Evolutionary conservation across 768 basidiomycete genomes (phyloP).

Genomic region (Asterophora lycoperdoides): DNA sequence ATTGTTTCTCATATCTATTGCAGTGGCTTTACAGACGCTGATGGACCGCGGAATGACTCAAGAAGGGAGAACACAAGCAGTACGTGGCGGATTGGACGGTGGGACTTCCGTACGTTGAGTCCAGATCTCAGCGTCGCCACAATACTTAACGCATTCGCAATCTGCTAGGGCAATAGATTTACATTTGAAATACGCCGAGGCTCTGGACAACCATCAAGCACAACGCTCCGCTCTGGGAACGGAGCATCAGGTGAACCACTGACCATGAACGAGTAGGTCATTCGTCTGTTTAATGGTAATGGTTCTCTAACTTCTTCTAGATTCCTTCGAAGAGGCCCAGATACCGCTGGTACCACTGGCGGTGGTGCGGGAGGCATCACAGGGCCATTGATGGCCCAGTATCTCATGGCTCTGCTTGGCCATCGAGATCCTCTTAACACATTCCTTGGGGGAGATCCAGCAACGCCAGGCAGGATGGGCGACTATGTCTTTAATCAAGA

Average conservation of each 20-base stretch:
- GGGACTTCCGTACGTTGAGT: constrained; percentile 4
- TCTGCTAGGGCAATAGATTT: constrained; percentile 10
- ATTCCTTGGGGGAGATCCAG: constrained; percentile 39
- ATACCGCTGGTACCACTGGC: constrained; percentile 20
- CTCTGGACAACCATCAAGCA: constrained; percentile 7
- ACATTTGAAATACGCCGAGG: constrained; percentile 15
- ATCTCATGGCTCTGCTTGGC: constrained; percentile 60
- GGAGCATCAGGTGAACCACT: constrained; percentile 28
- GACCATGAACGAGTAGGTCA: constrained; percentile 51
- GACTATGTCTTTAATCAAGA: constrained; percentile 94
- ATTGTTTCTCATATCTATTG: constrained; percentile 3
- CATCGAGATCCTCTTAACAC: constrained; percentile 43
- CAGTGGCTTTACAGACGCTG: constrained; percentile 34
- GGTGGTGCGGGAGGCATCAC: too few species aligned
- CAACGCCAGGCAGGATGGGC: constrained; percentile 60
- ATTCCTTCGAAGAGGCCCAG: constrained; percentile 30
- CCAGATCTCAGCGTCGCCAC: background rate
- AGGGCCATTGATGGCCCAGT: constrained; percentile 67
- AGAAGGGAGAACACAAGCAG: constrained; percentile 6
- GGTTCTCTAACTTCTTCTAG: constrained; percentile 15
- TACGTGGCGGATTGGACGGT: constrained; percentile 8
- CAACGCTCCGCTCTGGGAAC: constrained; percentile 1
- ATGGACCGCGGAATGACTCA: constrained; percentile 31
- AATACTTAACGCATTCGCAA: background rate
- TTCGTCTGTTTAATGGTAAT: background rate